These are phyloP conservation scores for Shiraia sp. DNA, from an alignment of 2,329 filamentous ascomycete genomes.

Conservation along the genomic window DNA sequence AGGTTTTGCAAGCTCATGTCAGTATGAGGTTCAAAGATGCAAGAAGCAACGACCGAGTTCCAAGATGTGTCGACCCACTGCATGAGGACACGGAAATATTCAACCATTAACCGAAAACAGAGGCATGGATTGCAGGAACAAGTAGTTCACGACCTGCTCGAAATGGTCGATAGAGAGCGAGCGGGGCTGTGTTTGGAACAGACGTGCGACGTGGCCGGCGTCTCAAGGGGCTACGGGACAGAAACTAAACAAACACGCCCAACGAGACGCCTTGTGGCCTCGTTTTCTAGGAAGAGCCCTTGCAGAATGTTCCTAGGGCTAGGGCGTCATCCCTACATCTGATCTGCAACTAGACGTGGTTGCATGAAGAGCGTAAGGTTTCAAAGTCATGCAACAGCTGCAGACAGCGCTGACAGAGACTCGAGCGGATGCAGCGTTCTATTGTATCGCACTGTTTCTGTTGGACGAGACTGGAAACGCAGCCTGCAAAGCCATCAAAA, in stretches of 20 bases:
- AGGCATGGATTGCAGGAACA: constrained; percentile 4
- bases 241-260: constrained; percentile 24
- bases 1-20: too few relatives aligned
- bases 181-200: constrained; percentile 21
- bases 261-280: constrained; percentile 28
- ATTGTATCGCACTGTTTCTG: too few relatives aligned
- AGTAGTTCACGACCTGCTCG: not conserved
- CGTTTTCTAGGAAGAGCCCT: constrained; percentile 20
- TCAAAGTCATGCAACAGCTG: constrained; percentile 16
- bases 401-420: not conserved
- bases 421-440: too few relatives aligned
- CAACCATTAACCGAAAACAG: constrained; percentile 11
- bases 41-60: too few relatives aligned
- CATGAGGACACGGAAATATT: constrained; percentile 14
- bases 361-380: constrained; percentile 23
- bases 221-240: constrained; percentile 30
- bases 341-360: constrained; percentile 11
- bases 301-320: constrained; percentile 10
- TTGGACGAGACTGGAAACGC: too few relatives aligned
- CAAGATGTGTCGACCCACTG: too few relatives aligned
- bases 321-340: constrained; percentile 8
- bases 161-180: constrained; percentile 2
- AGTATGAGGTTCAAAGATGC: too few relatives aligned
- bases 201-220: constrained; percentile 30
- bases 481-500: too few relatives aligned